Conservation (phyloP, 148 eudicot genomes). For the Dianthus caryophyllus region DNA sequence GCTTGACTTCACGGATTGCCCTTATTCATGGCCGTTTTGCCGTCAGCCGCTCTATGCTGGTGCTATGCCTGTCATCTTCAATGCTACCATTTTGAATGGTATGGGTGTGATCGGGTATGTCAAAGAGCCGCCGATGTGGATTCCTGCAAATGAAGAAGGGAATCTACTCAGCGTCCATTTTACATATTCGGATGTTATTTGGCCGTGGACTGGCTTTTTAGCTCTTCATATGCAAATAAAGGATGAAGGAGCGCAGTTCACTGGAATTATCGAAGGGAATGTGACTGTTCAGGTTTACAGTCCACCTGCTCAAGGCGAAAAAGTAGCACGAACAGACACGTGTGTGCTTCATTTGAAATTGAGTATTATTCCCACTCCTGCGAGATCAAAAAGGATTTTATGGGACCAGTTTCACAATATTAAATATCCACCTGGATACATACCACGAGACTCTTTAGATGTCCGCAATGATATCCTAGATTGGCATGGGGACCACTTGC, state of each 20-base stretch:
- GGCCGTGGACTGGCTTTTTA: constrained; percentile 99
- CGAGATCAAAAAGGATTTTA: constrained; percentile 68
- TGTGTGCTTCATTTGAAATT: constrained; percentile 78
- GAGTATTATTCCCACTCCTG: constrained; percentile 83
- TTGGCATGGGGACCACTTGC: constrained; percentile 99
- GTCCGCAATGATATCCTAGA: constrained; percentile 96
- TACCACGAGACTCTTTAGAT: constrained; percentile 96
- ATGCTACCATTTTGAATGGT: constrained; percentile 88
- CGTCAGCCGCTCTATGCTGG: constrained; percentile 97
- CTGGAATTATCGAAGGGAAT: constrained; percentile 87
- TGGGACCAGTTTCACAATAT: constrained; percentile 99
- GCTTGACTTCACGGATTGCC: constrained; percentile 88
- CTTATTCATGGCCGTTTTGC: constrained; percentile 98
- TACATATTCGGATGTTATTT: constrained; percentile 78
- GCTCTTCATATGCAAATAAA: constrained; percentile 96
- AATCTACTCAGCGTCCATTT: constrained; percentile 84
- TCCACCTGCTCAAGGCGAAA: constrained; percentile 82
- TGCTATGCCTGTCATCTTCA: constrained; percentile 95
- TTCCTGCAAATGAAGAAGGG: constrained; percentile 82
- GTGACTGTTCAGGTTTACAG: constrained; percentile 69
- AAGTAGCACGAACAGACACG: constrained; percentile 49
- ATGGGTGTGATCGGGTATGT: constrained; percentile 94
- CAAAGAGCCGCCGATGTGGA: constrained; percentile 74
- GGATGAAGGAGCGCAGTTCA: constrained; percentile 87
- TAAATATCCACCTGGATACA: constrained; percentile 96